phyloP scores from a whole-genome alignment of 169 alveolate species.

The Plasmodium cynomolgi region DNA sequence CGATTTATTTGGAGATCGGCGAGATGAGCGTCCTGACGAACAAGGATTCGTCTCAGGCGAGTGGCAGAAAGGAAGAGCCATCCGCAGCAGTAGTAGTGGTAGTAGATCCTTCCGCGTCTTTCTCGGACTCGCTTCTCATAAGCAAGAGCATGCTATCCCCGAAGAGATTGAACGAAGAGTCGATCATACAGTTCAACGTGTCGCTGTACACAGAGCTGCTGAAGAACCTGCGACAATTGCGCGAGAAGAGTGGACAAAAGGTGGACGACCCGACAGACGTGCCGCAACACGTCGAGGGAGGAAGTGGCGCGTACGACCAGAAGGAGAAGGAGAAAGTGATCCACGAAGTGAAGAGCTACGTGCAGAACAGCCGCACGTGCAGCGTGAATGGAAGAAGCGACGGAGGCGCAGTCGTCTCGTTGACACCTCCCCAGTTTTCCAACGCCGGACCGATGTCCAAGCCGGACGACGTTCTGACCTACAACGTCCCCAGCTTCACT shows the following conservation, averaged over 20 bases:
- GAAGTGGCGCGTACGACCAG: background rate
- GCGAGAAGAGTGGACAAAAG: background rate
- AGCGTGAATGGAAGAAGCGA: background rate
- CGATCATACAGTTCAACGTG: background rate
- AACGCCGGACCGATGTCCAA: background rate
- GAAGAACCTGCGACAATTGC: background rate
- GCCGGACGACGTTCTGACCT: background rate
- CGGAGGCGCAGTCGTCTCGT: background rate
- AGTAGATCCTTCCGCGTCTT: background rate
- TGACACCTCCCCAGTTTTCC: background rate
- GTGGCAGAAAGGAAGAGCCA: too few species aligned
- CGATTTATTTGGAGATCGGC: background rate
- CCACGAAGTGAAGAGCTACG: background rate
- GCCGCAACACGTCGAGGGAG: background rate
- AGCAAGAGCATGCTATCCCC: background rate
- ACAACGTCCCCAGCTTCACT: slow-evolving; percentile 49
- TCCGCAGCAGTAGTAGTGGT: background rate
- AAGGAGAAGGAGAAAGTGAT: background rate
- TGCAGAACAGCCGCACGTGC: background rate
- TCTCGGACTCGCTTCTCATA: background rate
- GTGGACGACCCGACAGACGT: background rate
- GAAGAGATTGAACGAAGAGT: background rate
- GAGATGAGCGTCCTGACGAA: background rate
- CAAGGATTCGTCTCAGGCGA: background rate
- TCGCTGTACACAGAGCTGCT: background rate